phyloP scores from a whole-genome alignment of 2,329 filamentous ascomycete genomes.

The Scytalidium sp. region DNA sequence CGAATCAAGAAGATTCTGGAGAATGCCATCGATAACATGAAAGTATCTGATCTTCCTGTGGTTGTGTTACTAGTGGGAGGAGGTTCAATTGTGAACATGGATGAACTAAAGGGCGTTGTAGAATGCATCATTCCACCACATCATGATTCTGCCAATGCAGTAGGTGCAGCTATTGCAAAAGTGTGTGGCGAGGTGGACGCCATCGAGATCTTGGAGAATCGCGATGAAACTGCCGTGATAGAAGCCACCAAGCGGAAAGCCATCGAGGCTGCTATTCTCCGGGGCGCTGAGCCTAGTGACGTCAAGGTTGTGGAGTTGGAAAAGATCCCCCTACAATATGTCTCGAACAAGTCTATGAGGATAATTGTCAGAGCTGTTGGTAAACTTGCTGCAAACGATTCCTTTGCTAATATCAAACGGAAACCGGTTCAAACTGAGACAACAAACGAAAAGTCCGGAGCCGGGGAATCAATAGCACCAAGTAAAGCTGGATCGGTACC shows the following conservation, averaged over 20 bases:
- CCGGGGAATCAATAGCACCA: too few relatives aligned
- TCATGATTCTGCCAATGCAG: constrained; percentile 54
- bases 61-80: constrained; percentile 56
- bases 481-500: constrained; percentile 7
- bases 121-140: constrained; percentile 47
- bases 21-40: constrained; percentile 50
- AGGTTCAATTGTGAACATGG: constrained; percentile 45
- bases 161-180: constrained; percentile 48
- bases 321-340: constrained; percentile 15
- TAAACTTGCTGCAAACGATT: constrained; percentile 23
- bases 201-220: constrained; percentile 14
- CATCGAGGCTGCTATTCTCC: constrained; percentile 13
- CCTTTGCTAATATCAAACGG: neutral
- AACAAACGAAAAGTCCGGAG: too few relatives aligned
- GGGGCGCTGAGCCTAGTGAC: constrained; percentile 14
- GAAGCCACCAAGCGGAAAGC: constrained; percentile 13
- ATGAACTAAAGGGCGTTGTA: constrained; percentile 42
- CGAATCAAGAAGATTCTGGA: constrained; percentile 43
- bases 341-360: constrained; percentile 25
- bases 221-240: constrained; percentile 12
- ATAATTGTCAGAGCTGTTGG: constrained; percentile 35
- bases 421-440: too few relatives aligned
- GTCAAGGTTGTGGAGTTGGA: constrained; percentile 16
- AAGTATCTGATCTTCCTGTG: constrained; percentile 47
- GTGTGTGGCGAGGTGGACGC: constrained; percentile 20